phyloP scores from a whole-genome alignment of 441 rosid genomes.

The Erodium trifolium region DNA sequence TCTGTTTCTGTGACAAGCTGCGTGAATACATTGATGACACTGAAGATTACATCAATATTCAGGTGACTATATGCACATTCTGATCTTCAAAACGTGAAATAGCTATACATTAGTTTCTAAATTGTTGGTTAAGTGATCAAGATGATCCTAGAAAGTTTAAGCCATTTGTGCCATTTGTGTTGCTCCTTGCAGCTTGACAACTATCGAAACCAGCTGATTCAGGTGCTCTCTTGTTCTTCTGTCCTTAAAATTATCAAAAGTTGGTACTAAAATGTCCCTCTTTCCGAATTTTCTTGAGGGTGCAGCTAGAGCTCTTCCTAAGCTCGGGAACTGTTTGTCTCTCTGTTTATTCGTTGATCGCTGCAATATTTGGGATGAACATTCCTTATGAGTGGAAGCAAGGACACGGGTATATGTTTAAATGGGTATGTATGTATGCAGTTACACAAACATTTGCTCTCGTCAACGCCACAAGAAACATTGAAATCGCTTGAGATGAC shows the following conservation, averaged over 20 bases:
- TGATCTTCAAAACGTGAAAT: too few species aligned
- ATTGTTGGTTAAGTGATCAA: too few species aligned
- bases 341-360: constrained; percentile 59
- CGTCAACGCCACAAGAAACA: constrained; percentile 7
- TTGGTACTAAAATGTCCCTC: too few species aligned
- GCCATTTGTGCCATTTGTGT: not conserved
- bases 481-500: not conserved
- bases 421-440: constrained; percentile 38
- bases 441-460: too few species aligned
- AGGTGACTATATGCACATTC: constrained; percentile 31
- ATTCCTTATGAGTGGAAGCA: constrained; percentile 81
- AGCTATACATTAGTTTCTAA: too few species aligned
- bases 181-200: constrained; percentile 70
- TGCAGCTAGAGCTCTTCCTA: constrained; percentile 81
- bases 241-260: not conserved
- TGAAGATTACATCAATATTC: constrained; percentile 66
- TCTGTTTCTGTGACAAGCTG: constrained; percentile 33
- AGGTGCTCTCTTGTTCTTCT: constrained; percentile 32
- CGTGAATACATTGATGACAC: constrained; percentile 52
- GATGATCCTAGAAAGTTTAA: too few species aligned
- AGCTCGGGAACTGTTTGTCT: constrained; percentile 70
- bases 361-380: constrained; percentile 87
- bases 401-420: constrained; percentile 55
- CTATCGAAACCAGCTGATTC: constrained; percentile 95
- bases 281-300: not conserved